A percentile compares a stretch with the other conserved stretches of the same genome.
phyloP scores from a whole-genome alignment of 768 basidiomycete genomes.

The Rhodotorula paludigena region DNA sequence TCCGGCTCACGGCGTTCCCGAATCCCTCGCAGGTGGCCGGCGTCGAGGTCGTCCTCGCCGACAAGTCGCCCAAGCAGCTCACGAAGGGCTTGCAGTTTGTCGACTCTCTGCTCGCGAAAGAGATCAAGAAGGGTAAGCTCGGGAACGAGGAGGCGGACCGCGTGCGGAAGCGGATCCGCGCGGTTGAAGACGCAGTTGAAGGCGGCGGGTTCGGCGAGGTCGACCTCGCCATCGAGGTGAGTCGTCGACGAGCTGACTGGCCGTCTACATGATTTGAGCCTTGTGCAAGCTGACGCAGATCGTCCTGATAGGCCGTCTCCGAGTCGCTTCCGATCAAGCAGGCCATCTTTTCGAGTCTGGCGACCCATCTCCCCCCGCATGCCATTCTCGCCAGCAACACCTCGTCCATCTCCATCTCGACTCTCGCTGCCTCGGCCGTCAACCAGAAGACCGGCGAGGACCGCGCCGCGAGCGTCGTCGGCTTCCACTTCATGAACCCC shows the following conservation, averaged over 20 bases:
- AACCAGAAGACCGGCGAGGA: conserved; percentile 51
- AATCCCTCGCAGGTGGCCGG: conserved; percentile 65
- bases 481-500: conserved; percentile 61
- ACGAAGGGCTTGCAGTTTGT: conserved; percentile 63
- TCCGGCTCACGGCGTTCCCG: too few species aligned
- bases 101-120: conserved; percentile 80
- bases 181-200: conserved; percentile 53
- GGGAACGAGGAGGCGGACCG: conserved; percentile 64
- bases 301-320: conserved; percentile 64
- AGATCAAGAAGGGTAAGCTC: conserved; percentile 75
- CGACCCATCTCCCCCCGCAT: conserved; percentile 61
- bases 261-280: neutral
- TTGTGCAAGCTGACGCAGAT: too few species aligned
- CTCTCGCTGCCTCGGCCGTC: conserved; percentile 77
- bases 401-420: conserved; percentile 88
- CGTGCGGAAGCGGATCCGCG: conserved; percentile 61
- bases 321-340: conserved; percentile 76
- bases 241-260: too few species aligned
- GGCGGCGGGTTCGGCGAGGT: conserved; percentile 65
- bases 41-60: conserved; percentile 78
- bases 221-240: conserved; percentile 81
- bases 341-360: conserved; percentile 66
- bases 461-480: conserved; percentile 67
- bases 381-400: conserved; percentile 89
- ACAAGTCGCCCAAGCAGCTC: conserved; percentile 69